A percentile compares a stretch with the other conserved stretches of the same genome.
Conservation (phyloP, 2,329 filamentous ascomycete genomes). For the Domatiomyces catenatus region DNA sequence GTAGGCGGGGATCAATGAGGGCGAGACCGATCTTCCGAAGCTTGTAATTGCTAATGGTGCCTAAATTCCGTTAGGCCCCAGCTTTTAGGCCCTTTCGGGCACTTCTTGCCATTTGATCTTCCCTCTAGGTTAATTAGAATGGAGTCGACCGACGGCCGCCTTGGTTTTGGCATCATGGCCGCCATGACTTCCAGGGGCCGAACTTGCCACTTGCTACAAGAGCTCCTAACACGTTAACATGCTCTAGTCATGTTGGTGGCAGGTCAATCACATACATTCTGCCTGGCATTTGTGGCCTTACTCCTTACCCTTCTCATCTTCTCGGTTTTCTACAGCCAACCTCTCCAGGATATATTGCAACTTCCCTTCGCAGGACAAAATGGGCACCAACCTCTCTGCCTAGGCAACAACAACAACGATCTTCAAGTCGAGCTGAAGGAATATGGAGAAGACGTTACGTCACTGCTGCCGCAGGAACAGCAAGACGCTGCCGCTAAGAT, state of each 20-base stretch:
- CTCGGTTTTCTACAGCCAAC: not conserved
- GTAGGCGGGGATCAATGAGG: too few relatives aligned
- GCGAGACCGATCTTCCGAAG: too few relatives aligned
- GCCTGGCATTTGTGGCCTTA: not conserved
- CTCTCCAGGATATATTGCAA: not conserved
- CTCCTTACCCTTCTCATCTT: not conserved
- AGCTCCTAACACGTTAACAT: not conserved
- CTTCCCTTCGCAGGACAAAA: not conserved
- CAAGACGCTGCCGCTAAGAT: not conserved
- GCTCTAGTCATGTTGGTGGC: not conserved
- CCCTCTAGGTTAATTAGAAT: too few relatives aligned
- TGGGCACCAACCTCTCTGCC: not conserved
- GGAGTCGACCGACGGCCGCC: too few relatives aligned
- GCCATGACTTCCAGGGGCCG: too few relatives aligned
- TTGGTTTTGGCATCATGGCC: too few relatives aligned
- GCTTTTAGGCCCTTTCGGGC: too few relatives aligned
- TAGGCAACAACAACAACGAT: not conserved
- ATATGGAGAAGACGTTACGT: not conserved
- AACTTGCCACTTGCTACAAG: too few relatives aligned
- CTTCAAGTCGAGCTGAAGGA: not conserved
- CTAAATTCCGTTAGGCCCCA: too few relatives aligned
- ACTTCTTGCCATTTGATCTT: too few relatives aligned
- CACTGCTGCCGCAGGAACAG: not conserved
- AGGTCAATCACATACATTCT: not conserved
- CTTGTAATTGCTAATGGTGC: too few relatives aligned